Evolutionary conservation across 306 rosid species (phyloP), one percentile per base, ranked within the genome.

Genomic region (Rosa lucieae): DNA sequence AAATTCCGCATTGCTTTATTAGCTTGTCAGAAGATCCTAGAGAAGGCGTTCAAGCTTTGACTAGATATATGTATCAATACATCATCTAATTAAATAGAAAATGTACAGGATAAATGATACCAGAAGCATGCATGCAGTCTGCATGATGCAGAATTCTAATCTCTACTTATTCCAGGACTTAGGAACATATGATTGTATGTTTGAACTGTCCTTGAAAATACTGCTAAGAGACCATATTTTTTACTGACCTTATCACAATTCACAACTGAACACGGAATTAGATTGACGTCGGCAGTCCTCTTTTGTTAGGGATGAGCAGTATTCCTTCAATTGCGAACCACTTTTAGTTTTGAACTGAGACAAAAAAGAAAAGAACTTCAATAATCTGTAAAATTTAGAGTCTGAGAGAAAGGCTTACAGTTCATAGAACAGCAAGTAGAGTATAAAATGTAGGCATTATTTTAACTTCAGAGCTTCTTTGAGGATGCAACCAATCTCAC

Each of bases 271-370:
- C 35, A 32, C 2, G 35, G 35, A 32, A 32, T 32, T 32, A 32
- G 35, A 32, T 32, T 32, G 35, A 32, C 35, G 35, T 32, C 35
- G 35, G 35, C 35, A 32, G 35, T 32, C 99, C 85, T 93, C 99
- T 88, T 95, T 95, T 40, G 99, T 93, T 73, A 95, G 87, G 77
- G 35, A 32, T 32, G 35, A 1, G 35, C 35, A 32, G 35, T 32
- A 32, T 32, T 32, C 35, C 35, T 32, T 32, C 35, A 32, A 32
- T 32, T 32, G 35, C 2, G 35, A 32, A 32, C 35, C 35, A 32
- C 35, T 2, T 32, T 32, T 32, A 32, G 35, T 32, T 32, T 32
- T 32, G 35, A 32, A 32, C 35, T 32, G 35, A 76, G 90, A 48
- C 67, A 78, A 32, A 40, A 40, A 82, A 58, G 10, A 63, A 12